phyloP scores from a whole-genome alignment of 805 yeast genomes.

The Candida bentonensis region DNA sequence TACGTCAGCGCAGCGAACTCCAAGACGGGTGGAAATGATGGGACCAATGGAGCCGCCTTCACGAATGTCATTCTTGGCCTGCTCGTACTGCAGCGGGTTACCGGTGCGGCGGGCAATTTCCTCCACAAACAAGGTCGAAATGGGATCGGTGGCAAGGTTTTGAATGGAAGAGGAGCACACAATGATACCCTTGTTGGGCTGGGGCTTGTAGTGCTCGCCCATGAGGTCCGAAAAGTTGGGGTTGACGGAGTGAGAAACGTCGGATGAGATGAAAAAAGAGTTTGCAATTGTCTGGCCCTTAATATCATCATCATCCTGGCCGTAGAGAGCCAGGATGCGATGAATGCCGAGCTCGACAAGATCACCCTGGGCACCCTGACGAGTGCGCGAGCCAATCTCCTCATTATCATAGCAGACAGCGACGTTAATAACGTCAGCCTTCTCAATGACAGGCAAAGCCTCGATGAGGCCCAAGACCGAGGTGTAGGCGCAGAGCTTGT shows the following conservation, averaged over 20 bases:
- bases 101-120: slow-evolving; percentile 52
- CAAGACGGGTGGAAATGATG: slow-evolving; percentile 24
- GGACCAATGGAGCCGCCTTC: slow-evolving; percentile 89
- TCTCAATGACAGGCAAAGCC: slow-evolving; percentile 24
- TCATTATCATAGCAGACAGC: slow-evolving; percentile 68
- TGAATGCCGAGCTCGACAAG: slow-evolving; percentile 49
- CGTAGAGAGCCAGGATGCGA: slow-evolving; percentile 22
- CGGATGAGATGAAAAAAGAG: slow-evolving; percentile 69
- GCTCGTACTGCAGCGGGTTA: slow-evolving; percentile 64
- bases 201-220: slow-evolving; percentile 65
- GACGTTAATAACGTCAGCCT: slow-evolving; percentile 24
- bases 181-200: slow-evolving; percentile 64
- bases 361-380: slow-evolving; percentile 77
- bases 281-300: slow-evolving; percentile 45
- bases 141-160: slow-evolving; percentile 70
- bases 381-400: slow-evolving; percentile 68
- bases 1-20: slow-evolving; percentile 48
- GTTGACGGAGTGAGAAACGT: slow-evolving; percentile 68
- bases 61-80: slow-evolving; percentile 70
- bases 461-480: slow-evolving; percentile 50
- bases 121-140: slow-evolving; percentile 56
- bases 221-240: slow-evolving; percentile 51
- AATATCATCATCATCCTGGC: slow-evolving; percentile 21
- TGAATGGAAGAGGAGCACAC: slow-evolving; percentile 66
- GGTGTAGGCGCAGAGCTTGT: slow-evolving; percentile 67